A percentile compares a stretch with the other conserved stretches of the same genome.
phyloP scores from a whole-genome alignment of 306 rosid genomes.

The Dryas alaskensis region DNA sequence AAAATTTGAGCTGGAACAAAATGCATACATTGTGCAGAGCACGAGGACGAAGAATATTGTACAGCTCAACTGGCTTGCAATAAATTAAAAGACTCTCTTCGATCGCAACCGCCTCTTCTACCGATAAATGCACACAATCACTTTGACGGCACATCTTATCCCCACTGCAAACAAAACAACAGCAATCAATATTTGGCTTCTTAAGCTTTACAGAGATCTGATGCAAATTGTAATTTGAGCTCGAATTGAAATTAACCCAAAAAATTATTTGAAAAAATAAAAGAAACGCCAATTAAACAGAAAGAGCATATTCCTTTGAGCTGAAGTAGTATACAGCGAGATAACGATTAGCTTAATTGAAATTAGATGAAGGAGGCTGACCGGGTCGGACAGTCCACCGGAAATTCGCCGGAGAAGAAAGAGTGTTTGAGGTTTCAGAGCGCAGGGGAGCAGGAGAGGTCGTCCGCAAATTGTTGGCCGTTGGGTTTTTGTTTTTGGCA shows the following conservation, averaged over 20 bases:
- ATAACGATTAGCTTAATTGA: background rate
- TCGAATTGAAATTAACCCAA: background rate
- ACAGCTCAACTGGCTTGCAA: constrained; percentile 96
- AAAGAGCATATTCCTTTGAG: background rate
- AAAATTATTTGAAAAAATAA: background rate
- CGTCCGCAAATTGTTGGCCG: background rate
- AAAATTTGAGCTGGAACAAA: background rate
- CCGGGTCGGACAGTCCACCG: background rate
- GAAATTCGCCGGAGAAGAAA: background rate
- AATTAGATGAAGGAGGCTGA: background rate
- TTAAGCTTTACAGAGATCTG: constrained; percentile 6
- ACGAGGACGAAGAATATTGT: constrained; percentile 87
- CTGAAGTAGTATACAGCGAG: background rate
- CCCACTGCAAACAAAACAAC: background rate
- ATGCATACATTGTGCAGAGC: constrained; percentile 59
- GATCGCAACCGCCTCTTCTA: constrained; percentile 61
- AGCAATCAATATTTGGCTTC: background rate
- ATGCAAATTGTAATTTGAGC: background rate
- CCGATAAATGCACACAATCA: constrained; percentile 53
- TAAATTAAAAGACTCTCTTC: constrained; percentile 86
- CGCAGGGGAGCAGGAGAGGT: background rate
- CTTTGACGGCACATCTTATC: constrained; percentile 77
- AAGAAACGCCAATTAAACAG: background rate
- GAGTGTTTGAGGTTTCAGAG: background rate
- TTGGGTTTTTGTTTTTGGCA: no score